Conservation (phyloP, 2,329 filamentous ascomycete species). For the Xylaria digitata region DNA sequence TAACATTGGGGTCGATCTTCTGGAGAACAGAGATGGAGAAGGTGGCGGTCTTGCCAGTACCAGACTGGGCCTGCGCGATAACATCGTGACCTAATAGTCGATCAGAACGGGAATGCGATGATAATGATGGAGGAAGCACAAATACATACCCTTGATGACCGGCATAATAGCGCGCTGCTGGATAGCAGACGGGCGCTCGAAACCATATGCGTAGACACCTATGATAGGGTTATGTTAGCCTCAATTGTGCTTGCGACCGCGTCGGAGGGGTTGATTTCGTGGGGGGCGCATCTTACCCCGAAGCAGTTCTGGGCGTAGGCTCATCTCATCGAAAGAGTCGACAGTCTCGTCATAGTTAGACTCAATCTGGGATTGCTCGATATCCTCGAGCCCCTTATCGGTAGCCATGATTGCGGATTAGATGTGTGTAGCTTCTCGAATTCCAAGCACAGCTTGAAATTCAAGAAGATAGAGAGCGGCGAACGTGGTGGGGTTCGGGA, state of each 20-base stretch:
- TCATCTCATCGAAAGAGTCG: slow-evolving; percentile 99
- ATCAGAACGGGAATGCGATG: slow-evolving; percentile 28
- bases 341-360: slow-evolving; percentile 99
- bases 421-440: slow-evolving; percentile 68
- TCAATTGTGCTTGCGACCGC: slow-evolving; percentile 27
- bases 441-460: slow-evolving; percentile 84
- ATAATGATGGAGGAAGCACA: neutral
- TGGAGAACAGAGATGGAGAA: slow-evolving; percentile 99
- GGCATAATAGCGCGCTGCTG: slow-evolving; percentile 99
- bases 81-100: slow-evolving; percentile 84
- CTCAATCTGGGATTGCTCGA: slow-evolving; percentile 86
- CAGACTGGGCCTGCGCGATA: slow-evolving; percentile 99
- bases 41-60: slow-evolving; percentile 99
- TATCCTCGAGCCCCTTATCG: slow-evolving; percentile 96
- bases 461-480: slow-evolving; percentile 61
- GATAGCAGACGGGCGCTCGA: slow-evolving; percentile 99
- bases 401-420: slow-evolving; percentile 95
- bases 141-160: slow-evolving; percentile 92
- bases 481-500: slow-evolving; percentile 54
- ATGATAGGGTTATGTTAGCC: slow-evolving; percentile 39
- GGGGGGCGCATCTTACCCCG: slow-evolving; percentile 66
- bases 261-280: slow-evolving; percentile 26
- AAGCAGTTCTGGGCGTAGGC: slow-evolving; percentile 95
- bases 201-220: slow-evolving; percentile 99
- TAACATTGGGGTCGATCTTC: slow-evolving; percentile 95